Conservation (phyloP, 2,329 filamentous ascomycete species). For the Fusarium virguliforme region DNA sequence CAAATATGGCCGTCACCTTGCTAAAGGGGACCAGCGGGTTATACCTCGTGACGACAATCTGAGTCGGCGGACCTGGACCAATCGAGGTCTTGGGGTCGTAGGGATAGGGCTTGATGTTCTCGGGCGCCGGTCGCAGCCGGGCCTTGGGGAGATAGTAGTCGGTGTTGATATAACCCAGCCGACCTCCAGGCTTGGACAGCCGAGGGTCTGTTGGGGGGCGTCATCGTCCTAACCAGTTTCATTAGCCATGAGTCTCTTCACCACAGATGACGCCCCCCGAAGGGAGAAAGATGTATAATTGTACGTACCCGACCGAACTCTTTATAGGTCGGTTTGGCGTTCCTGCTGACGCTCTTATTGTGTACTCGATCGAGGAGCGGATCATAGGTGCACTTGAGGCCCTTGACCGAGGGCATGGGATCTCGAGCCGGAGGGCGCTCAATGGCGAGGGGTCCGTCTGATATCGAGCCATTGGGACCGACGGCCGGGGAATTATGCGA, state of each 20-base stretch:
- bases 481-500: constrained; percentile 51
- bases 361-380: constrained; percentile 69
- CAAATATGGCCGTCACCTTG: constrained; percentile 83
- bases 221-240: constrained; percentile 80
- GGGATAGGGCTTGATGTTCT: constrained; percentile 84
- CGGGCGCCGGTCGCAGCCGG: constrained; percentile 80
- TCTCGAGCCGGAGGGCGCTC: constrained; percentile 72
- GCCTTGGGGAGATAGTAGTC: constrained; percentile 80
- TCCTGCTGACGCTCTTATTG: constrained; percentile 68
- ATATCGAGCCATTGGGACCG: constrained; percentile 55
- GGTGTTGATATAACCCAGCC: constrained; percentile 77
- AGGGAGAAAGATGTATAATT: constrained; percentile 58
- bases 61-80: constrained; percentile 89
- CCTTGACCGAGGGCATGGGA: constrained; percentile 67
- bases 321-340: constrained; percentile 73
- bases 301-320: constrained; percentile 78
- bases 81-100: constrained; percentile 89
- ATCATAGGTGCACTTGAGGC: constrained; percentile 74
- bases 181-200: constrained; percentile 75
- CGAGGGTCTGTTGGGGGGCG: constrained; percentile 86
- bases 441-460: constrained; percentile 55
- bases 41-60: constrained; percentile 96
- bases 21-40: constrained; percentile 88
- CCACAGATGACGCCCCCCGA: constrained; percentile 73
- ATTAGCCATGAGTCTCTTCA: constrained; percentile 72